Evolutionary conservation across 176 grass and related monocot genomes (phyloP).

Genomic region (Miscanthus lutarioriparius): DNA sequence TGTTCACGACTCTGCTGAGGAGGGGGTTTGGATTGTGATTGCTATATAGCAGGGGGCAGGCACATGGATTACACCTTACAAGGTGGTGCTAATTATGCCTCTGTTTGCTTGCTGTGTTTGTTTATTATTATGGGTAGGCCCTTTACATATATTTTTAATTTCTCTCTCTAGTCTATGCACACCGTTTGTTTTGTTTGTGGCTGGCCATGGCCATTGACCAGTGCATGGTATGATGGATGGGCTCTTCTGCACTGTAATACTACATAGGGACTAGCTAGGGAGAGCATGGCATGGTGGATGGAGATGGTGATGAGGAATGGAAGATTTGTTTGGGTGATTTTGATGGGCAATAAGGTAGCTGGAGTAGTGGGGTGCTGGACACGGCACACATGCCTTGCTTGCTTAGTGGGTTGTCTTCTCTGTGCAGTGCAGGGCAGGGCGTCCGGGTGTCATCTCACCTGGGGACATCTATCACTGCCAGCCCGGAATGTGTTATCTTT

Average conservation of each 20-base stretch:
- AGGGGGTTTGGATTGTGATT: slow-evolving; percentile 32
- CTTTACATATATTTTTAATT: not conserved
- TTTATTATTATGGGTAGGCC: not conserved
- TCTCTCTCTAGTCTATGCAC: not conserved
- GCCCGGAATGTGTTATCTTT: not conserved
- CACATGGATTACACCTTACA: slow-evolving; percentile 32
- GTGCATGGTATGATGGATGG: not conserved
- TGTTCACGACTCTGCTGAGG: not conserved
- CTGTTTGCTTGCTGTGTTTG: not conserved
- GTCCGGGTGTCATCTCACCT: slow-evolving; percentile 34
- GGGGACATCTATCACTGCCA: slow-evolving; percentile 36
- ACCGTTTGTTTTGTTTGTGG: not conserved
- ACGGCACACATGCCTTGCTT: slow-evolving; percentile 63
- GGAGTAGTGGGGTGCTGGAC: slow-evolving; percentile 14
- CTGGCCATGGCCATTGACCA: not conserved
- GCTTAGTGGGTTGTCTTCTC: slow-evolving; percentile 18
- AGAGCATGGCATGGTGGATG: not conserved
- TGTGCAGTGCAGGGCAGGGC: not conserved
- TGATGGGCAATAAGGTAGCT: slow-evolving; percentile 37
- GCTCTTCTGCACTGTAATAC: not conserved
- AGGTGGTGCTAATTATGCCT: slow-evolving; percentile 33
- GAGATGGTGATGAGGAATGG: too few species aligned
- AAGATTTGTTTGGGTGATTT: slow-evolving; percentile 29
- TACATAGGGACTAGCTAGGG: not conserved
- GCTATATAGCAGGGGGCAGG: slow-evolving; percentile 42